phyloP scores from a whole-genome alignment of 371 early-diverging fungal species.

The Funneliformis caledonium region DNA sequence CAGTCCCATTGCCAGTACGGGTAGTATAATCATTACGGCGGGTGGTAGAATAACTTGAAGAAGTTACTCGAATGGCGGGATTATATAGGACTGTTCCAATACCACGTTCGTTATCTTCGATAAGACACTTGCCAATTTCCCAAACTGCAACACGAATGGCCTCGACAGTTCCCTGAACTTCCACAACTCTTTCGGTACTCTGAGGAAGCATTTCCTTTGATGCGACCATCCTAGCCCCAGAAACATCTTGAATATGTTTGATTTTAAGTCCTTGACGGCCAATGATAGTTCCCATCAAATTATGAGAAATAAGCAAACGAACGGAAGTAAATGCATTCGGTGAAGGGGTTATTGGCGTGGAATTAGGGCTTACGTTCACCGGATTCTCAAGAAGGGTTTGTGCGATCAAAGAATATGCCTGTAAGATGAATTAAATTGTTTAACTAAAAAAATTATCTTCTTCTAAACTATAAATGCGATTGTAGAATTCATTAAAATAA shows the following conservation, averaged over 20 bases:
- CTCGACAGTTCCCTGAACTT: slow-evolving; percentile 75
- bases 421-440: not conserved
- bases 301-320: slow-evolving; percentile 82
- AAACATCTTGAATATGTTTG: slow-evolving; percentile 84
- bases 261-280: slow-evolving; percentile 86
- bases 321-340: slow-evolving; percentile 55
- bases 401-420: slow-evolving; percentile 80
- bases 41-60: slow-evolving; percentile 37
- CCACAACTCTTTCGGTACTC: slow-evolving; percentile 85
- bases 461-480: not conserved
- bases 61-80: slow-evolving; percentile 50
- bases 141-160: slow-evolving; percentile 75
- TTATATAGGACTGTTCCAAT: slow-evolving; percentile 72
- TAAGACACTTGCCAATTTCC: slow-evolving; percentile 76
- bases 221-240: slow-evolving; percentile 81
- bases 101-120: slow-evolving; percentile 73
- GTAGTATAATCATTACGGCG: slow-evolving; percentile 56
- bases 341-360: slow-evolving; percentile 53
- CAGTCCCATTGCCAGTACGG: slow-evolving; percentile 60
- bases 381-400: slow-evolving; percentile 84
- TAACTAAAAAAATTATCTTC: not conserved
- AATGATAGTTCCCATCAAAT: slow-evolving; percentile 87
- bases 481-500: not conserved
- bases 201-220: slow-evolving; percentile 86
- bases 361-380: slow-evolving; percentile 56